These are phyloP conservation scores for Aureobasidium sp. DNA, from an alignment of 2,329 filamentous ascomycete species.

Conservation along the genomic window DNA sequence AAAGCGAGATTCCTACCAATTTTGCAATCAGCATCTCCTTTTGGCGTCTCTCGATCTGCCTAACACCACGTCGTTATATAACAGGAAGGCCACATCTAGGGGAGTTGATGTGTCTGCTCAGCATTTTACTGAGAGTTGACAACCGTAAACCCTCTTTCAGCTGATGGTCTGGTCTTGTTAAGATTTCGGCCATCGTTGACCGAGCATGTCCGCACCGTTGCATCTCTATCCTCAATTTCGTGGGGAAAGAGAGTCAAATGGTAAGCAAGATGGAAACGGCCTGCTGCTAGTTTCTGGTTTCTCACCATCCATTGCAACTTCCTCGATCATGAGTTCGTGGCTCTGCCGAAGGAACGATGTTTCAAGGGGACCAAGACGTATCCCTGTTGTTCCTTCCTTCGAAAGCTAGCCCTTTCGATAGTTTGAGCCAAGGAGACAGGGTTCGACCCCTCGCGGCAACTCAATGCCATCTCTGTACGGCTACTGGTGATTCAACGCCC, in stretches of 20 bases:
- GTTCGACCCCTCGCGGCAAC: not conserved
- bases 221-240: not conserved
- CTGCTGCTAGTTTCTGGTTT: not conserved
- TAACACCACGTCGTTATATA: not conserved
- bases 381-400: not conserved
- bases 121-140: not conserved
- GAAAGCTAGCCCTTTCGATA: not conserved
- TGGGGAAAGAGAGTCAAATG: conserved; percentile 6
- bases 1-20: not conserved
- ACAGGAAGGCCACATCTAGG: not conserved
- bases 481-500: not conserved
- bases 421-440: not conserved
- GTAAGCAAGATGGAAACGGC: not conserved
- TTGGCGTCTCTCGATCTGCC: not conserved
- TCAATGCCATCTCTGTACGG: not conserved
- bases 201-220: conserved; percentile 8
- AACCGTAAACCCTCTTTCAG: not conserved
- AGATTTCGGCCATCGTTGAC: not conserved
- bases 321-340: not conserved
- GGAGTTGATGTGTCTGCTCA: too few relatives aligned
- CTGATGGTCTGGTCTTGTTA: not conserved
- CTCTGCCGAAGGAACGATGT: not conserved
- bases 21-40: not conserved
- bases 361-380: not conserved
- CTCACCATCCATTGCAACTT: not conserved